Conservation (phyloP, 352 stramenopile species). For the Peronospora farinosa region DNA sequence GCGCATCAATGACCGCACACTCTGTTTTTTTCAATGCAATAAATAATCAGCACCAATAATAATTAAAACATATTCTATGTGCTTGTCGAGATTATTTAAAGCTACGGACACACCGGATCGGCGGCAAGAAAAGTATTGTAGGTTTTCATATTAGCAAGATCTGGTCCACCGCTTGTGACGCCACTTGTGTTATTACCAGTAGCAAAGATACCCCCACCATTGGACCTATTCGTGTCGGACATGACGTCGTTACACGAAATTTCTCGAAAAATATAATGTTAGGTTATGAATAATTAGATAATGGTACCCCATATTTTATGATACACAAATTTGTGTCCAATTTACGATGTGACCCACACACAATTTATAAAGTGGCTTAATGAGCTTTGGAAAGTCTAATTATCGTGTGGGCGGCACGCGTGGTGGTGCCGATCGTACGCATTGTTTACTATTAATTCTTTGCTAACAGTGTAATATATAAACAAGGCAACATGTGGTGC, state of each 20-base stretch:
- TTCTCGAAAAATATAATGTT: constrained; percentile 14
- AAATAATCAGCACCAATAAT: no score
- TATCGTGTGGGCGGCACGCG: constrained; percentile 84
- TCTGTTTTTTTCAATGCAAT: constrained; percentile 24
- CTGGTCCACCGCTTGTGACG: constrained; percentile 27
- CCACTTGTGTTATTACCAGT: constrained; percentile 18
- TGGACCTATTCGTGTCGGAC: constrained; percentile 33
- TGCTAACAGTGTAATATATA: background rate
- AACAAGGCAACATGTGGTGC: background rate
- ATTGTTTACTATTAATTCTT: background rate
- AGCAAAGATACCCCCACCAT: constrained; percentile 22
- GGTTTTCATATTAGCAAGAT: constrained; percentile 40
- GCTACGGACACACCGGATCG: constrained; percentile 38
- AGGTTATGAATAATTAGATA: constrained; percentile 10
- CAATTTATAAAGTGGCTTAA: no score
- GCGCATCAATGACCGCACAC: constrained; percentile 54
- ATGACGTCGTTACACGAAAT: constrained; percentile 19
- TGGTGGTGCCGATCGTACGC: constrained; percentile 77
- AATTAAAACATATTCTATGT: no score
- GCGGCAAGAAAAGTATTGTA: constrained; percentile 64
- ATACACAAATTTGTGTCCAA: constrained; percentile 3
- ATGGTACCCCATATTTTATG: constrained; percentile 1
- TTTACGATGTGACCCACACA: constrained; percentile 1
- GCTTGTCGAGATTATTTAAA: background rate
- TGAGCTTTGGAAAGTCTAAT: constrained; percentile 84